Evolutionary conservation across 2,329 filamentous ascomycete genomes (phyloP).

Genomic region (Stemphylium vesicarium): DNA sequence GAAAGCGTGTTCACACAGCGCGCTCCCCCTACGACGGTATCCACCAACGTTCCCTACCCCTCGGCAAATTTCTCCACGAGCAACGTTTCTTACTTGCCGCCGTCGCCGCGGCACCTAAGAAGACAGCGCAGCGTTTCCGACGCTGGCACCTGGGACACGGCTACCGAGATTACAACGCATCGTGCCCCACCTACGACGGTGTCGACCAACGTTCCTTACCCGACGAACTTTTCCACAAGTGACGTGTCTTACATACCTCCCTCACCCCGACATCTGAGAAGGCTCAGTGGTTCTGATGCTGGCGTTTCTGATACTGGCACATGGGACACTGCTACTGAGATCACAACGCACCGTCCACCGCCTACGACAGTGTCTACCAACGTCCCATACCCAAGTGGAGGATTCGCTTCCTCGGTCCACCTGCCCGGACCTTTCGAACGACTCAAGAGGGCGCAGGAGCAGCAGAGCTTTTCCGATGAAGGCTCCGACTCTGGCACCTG

Average conservation of each 20-base stretch:
- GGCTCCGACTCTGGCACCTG: conserved; percentile 13
- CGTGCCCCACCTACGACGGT: conserved; percentile 12
- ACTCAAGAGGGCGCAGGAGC: conserved; percentile 6
- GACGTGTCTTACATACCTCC: background rate
- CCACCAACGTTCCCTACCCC: conserved; percentile 12
- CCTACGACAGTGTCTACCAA: conserved; percentile 15
- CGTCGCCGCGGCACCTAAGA: conserved; percentile 4
- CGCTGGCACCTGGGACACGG: conserved; percentile 13
- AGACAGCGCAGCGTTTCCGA: conserved; percentile 10
- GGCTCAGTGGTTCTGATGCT: conserved; percentile 10
- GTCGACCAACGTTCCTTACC: conserved; percentile 14
- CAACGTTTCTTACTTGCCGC: background rate
- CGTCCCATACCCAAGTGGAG: conserved; percentile 10
- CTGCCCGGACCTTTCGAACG: conserved; percentile 10
- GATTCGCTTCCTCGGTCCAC: conserved; percentile 5
- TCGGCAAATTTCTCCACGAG: background rate
- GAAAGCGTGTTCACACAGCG: background rate
- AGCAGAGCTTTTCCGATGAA: conserved; percentile 11
- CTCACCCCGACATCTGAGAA: conserved; percentile 5
- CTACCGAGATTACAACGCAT: conserved; percentile 6
- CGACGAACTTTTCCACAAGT: background rate
- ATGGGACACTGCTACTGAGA: conserved; percentile 12
- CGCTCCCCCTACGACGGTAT: conserved; percentile 11
- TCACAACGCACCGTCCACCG: conserved; percentile 5
- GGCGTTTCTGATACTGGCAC: conserved; percentile 13